phyloP scores from a whole-genome alignment of 768 basidiomycete species.

The Tricholomella constricta region DNA sequence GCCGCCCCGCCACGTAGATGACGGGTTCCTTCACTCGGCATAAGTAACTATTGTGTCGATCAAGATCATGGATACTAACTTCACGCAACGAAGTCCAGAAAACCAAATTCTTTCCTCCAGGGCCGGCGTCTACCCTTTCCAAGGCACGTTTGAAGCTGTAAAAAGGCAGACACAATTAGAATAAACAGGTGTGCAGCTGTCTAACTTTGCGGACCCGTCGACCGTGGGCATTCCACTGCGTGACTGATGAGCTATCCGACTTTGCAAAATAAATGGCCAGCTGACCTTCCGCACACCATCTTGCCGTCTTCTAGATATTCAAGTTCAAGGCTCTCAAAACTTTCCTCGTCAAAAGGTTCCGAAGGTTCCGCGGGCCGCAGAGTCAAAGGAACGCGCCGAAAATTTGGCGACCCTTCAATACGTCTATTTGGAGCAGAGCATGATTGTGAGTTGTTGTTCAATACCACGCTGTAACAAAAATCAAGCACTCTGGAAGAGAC shows the following conservation, averaged over 20 bases:
- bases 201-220: slow-evolving; percentile 58
- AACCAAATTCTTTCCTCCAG: slow-evolving; percentile 71
- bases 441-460: not conserved
- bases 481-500: slow-evolving; percentile 85
- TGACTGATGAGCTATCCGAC: not conserved
- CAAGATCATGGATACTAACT: slow-evolving; percentile 38
- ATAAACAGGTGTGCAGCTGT: not conserved
- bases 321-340: slow-evolving; percentile 38
- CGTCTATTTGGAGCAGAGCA: slow-evolving; percentile 50
- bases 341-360: slow-evolving; percentile 28
- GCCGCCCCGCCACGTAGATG: slow-evolving; percentile 81
- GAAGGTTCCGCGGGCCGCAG: slow-evolving; percentile 37
- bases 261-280: not conserved
- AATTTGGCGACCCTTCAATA: slow-evolving; percentile 94
- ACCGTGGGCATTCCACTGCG: slow-evolving; percentile 92
- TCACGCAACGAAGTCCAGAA: slow-evolving; percentile 97
- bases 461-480: not conserved
- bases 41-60: not conserved
- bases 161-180: not conserved
- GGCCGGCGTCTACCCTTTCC: slow-evolving; percentile 75
- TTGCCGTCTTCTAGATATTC: slow-evolving; percentile 45
- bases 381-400: slow-evolving; percentile 76
- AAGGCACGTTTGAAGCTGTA: slow-evolving; percentile 79
- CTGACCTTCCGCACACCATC: slow-evolving; percentile 79
- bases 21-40: slow-evolving; percentile 75